A percentile compares a stretch with the other conserved stretches of the same genome.
Conservation (phyloP, 257 asterid species). For the Gentiana macrophylla region DNA sequence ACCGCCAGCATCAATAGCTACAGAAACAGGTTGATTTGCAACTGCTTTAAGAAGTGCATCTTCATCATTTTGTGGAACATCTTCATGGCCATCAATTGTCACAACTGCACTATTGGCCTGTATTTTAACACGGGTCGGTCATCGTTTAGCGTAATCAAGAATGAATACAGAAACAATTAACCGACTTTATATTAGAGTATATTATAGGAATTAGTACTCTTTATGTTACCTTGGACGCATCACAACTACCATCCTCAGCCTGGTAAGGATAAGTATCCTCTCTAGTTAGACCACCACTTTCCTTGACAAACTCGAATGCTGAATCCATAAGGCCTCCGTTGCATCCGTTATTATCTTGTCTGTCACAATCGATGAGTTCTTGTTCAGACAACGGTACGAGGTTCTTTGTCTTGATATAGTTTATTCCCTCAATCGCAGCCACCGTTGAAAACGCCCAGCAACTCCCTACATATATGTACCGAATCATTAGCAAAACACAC, state of each 20-base stretch:
- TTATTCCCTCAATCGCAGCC: constrained; percentile 82
- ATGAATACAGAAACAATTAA: neutral
- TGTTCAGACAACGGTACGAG: constrained; percentile 77
- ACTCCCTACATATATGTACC: constrained; percentile 41
- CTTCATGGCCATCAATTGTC: constrained; percentile 61
- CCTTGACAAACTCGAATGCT: constrained; percentile 60
- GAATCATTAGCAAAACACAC: neutral
- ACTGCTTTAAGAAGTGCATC: constrained; percentile 60
- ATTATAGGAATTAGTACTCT: no score
- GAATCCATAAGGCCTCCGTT: constrained; percentile 81
- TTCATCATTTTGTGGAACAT: constrained; percentile 55
- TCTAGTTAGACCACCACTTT: constrained; percentile 65
- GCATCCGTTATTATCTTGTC: constrained; percentile 53
- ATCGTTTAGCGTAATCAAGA: neutral
- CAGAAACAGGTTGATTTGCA: constrained; percentile 70
- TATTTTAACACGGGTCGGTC: neutral
- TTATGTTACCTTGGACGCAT: constrained; percentile 41
- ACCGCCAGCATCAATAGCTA: constrained; percentile 71
- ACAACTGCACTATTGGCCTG: constrained; percentile 45
- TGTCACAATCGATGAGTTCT: constrained; percentile 84
- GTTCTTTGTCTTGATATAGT: constrained; percentile 50
- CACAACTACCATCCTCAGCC: constrained; percentile 50
- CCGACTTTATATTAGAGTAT: no score
- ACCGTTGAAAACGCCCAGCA: constrained; percentile 96
- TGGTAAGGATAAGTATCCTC: constrained; percentile 65